A percentile compares a stretch with the other conserved stretches of the same genome.
phyloP scores from a whole-genome alignment of 345 rosid genomes.

The Pistacia vera region DNA sequence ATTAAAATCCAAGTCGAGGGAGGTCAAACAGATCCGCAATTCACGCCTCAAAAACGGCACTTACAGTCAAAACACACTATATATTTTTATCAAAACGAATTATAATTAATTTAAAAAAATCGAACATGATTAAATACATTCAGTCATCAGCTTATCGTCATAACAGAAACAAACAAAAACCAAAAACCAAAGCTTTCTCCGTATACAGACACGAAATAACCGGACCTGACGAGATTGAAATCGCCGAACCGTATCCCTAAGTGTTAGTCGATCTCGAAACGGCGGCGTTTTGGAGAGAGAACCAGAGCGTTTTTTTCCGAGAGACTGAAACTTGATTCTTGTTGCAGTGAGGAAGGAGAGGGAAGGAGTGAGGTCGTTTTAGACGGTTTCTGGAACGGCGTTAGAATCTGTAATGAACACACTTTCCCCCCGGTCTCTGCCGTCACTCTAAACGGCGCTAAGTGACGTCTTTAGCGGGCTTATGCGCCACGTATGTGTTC shows the following conservation, averaged over 20 bases:
- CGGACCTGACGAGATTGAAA: constrained; percentile 23
- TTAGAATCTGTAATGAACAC: constrained; percentile 15
- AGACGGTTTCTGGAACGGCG: constrained; percentile 56
- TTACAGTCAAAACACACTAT: constrained; percentile 24
- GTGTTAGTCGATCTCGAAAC: background rate
- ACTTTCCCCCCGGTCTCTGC: background rate
- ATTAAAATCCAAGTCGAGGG: constrained; percentile 20
- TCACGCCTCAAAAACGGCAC: constrained; percentile 33
- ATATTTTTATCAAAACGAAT: constrained; percentile 1
- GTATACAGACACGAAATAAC: background rate
- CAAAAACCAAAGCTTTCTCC: background rate
- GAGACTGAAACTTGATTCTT: constrained; percentile 22
- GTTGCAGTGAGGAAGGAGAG: constrained; percentile 27
- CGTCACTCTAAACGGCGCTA: constrained; percentile 35
- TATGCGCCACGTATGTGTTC: constrained; percentile 25
- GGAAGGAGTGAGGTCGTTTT: constrained; percentile 55
- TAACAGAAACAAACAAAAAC: constrained; percentile 1
- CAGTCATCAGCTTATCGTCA: background rate
- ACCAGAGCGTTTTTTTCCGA: background rate
- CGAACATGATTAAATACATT: background rate
- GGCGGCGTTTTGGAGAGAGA: constrained; percentile 21
- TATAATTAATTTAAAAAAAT: background rate
- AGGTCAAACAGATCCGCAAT: constrained; percentile 62
- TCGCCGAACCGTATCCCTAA: constrained; percentile 24
- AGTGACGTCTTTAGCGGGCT: constrained; percentile 7